Percentiles rank a stretch among this genome's conserved stretches.
phyloP scores from a whole-genome alignment of 1,284 basidiomycete species.

The Cerrena zonata region DNA sequence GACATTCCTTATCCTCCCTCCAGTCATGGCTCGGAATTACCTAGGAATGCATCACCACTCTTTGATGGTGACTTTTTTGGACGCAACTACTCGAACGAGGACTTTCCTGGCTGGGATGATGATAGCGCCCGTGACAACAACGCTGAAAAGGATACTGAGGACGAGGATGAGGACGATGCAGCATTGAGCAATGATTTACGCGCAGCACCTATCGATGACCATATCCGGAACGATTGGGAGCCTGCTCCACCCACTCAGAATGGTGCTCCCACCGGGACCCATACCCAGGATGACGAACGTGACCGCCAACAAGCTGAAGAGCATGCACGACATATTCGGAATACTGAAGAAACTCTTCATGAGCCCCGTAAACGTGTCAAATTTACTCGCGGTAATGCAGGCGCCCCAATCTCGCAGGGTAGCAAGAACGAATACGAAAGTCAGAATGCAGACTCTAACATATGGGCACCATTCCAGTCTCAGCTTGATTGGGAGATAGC shows the following conservation, averaged over 20 bases:
- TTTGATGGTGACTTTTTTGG: neutral
- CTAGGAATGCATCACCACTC: too few relatives aligned
- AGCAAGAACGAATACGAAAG: neutral
- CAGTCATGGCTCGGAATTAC: too few relatives aligned
- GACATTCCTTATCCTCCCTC: too few relatives aligned
- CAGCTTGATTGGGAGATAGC: conserved; percentile 16
- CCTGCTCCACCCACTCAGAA: neutral
- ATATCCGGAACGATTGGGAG: neutral
- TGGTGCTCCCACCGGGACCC: neutral
- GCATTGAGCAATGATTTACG: neutral
- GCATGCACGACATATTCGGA: neutral
- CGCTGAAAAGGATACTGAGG: neutral
- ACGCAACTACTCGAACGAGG: neutral
- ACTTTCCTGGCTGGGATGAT: neutral
- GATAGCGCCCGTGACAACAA: neutral
- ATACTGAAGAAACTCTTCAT: neutral
- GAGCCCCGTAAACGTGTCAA: neutral
- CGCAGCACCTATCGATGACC: neutral
- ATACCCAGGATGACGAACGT: neutral
- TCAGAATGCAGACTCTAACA: conserved; percentile 2
- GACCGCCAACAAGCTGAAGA: neutral
- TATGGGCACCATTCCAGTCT: conserved; percentile 12
- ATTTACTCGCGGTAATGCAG: neutral
- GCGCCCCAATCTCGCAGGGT: neutral
- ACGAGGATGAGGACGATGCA: neutral